Percentiles rank a stretch among this genome's conserved stretches.
Conservation (phyloP, 1,139 yeast genomes). For the Lodderomyces theae region DNA sequence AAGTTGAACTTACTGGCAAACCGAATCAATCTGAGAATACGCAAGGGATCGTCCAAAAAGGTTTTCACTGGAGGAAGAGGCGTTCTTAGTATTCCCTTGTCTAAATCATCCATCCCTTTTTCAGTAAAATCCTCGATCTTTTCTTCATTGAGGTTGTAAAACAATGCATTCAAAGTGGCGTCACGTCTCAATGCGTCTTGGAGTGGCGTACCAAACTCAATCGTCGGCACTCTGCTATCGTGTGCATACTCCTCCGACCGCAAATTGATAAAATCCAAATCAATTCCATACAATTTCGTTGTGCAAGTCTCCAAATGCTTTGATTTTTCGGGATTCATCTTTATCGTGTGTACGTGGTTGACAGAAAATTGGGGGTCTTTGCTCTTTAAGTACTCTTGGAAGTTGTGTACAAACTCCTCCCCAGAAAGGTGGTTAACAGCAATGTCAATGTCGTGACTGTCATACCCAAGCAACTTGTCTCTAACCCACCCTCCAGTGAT, state of each 20-base stretch:
- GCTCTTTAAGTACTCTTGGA: slow-evolving; percentile 52
- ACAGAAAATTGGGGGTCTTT: slow-evolving; percentile 44
- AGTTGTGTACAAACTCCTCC: slow-evolving; percentile 71
- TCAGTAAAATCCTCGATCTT: slow-evolving; percentile 83
- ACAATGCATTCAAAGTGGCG: slow-evolving; percentile 89
- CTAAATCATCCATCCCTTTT: slow-evolving; percentile 68
- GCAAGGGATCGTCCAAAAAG: slow-evolving; percentile 87
- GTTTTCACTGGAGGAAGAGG: slow-evolving; percentile 85
- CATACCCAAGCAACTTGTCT: slow-evolving; percentile 79
- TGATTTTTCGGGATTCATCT: slow-evolving; percentile 89
- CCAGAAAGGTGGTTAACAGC: slow-evolving; percentile 86
- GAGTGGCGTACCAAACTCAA: slow-evolving; percentile 80
- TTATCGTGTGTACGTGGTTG: slow-evolving; percentile 71
- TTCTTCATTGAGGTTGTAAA: slow-evolving; percentile 69
- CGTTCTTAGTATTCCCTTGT: slow-evolving; percentile 71
- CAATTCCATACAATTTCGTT: slow-evolving; percentile 74
- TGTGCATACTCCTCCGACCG: slow-evolving; percentile 82
- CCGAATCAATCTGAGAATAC: slow-evolving; percentile 79
- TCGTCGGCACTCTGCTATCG: slow-evolving; percentile 76
- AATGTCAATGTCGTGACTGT: slow-evolving; percentile 85
- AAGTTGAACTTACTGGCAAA: slow-evolving; percentile 83
- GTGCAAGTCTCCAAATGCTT: slow-evolving; percentile 97
- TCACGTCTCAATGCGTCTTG: slow-evolving; percentile 93
- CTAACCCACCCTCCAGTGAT: slow-evolving; percentile 99
- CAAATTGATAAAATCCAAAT: slow-evolving; percentile 88